Evolutionary conservation across 2,329 filamentous ascomycete species (phyloP).

Genomic region (Nothomitra cinnamomea): DNA sequence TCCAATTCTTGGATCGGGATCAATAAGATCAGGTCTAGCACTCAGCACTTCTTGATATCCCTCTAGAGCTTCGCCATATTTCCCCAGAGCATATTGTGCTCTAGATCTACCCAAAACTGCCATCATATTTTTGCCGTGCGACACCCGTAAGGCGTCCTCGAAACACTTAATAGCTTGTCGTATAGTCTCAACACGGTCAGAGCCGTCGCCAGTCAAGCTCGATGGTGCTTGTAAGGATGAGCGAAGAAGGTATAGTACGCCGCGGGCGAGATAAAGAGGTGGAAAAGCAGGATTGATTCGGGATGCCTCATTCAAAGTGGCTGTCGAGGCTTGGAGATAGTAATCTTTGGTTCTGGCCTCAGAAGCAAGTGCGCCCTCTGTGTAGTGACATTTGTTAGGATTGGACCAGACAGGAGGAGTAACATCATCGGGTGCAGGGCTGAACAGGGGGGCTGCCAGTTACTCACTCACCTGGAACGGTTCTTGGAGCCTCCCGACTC

Average conservation of each 20-base stretch:
- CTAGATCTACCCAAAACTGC: conserved; percentile 80
- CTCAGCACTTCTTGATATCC: conserved; percentile 75
- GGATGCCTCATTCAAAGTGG: conserved; percentile 85
- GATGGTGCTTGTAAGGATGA: conserved; percentile 69
- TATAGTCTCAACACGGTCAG: conserved; percentile 60
- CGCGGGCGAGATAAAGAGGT: conserved; percentile 77
- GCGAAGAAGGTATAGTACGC: conserved; percentile 72
- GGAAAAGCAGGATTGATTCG: conserved; percentile 85
- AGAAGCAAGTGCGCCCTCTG: conserved; percentile 32
- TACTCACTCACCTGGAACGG: conserved; percentile 32
- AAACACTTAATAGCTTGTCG: conserved; percentile 83
- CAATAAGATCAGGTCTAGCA: conserved; percentile 72
- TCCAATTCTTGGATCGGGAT: conserved; percentile 89
- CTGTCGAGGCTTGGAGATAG: conserved; percentile 80
- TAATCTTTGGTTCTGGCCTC: conserved; percentile 83
- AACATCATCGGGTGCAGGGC: not conserved
- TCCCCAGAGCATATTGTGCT: conserved; percentile 70
- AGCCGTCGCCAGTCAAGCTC: conserved; percentile 43
- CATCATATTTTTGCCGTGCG: conserved; percentile 76
- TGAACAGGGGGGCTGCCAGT: not conserved
- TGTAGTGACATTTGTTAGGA: not conserved
- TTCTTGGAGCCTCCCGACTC: conserved; percentile 61
- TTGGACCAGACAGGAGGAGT: not conserved
- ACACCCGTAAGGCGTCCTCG: conserved; percentile 78
- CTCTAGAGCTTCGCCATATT: conserved; percentile 67